A percentile compares a stretch with the other conserved stretches of the same genome.
phyloP scores from a whole-genome alignment of 2,329 filamentous ascomycete genomes.

The Thyridium curvatum region DNA sequence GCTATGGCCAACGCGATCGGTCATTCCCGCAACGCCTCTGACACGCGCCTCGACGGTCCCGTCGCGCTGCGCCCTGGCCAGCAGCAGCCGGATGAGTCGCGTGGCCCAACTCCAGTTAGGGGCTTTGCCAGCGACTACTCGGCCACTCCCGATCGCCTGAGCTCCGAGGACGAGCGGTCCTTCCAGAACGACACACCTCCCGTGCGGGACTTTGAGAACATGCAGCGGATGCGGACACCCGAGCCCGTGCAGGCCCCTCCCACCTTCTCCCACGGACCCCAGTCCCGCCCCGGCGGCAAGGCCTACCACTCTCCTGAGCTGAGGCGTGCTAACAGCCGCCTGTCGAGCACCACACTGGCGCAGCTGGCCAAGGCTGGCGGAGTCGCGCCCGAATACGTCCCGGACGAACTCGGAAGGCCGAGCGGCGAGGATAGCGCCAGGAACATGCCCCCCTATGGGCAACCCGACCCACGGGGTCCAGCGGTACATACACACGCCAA shows the following conservation, averaged over 20 bases:
- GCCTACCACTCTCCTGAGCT: constrained; percentile 73
- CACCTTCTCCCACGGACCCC: constrained; percentile 69
- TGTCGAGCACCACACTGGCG: constrained; percentile 74
- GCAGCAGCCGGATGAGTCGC: constrained; percentile 8
- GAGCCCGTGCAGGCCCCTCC: constrained; percentile 75
- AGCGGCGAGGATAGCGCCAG: constrained; percentile 21
- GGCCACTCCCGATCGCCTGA: constrained; percentile 44
- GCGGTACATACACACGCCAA: constrained; percentile 42
- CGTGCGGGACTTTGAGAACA: constrained; percentile 44
- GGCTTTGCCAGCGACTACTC: constrained; percentile 36
- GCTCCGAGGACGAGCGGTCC: constrained; percentile 50
- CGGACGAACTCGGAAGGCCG: constrained; percentile 21
- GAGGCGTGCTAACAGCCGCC: constrained; percentile 73
- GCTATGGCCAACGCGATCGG: constrained; percentile 23
- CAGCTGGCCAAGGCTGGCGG: constrained; percentile 70
- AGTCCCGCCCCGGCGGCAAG: constrained; percentile 60
- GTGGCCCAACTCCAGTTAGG: constrained; percentile 27
- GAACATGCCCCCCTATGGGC: constrained; percentile 18
- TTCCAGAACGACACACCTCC: constrained; percentile 25
- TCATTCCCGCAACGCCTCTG: constrained; percentile 42
- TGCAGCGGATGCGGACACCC: constrained; percentile 55
- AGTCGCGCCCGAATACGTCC: constrained; percentile 27
- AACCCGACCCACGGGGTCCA: constrained; percentile 32
- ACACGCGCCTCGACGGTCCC: constrained; percentile 26
- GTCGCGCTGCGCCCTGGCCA: constrained; percentile 9